Percentiles rank a stretch among this genome's conserved stretches.
phyloP scores from a whole-genome alignment of 257 asterid genomes.

The Nicotiana knightiana region DNA sequence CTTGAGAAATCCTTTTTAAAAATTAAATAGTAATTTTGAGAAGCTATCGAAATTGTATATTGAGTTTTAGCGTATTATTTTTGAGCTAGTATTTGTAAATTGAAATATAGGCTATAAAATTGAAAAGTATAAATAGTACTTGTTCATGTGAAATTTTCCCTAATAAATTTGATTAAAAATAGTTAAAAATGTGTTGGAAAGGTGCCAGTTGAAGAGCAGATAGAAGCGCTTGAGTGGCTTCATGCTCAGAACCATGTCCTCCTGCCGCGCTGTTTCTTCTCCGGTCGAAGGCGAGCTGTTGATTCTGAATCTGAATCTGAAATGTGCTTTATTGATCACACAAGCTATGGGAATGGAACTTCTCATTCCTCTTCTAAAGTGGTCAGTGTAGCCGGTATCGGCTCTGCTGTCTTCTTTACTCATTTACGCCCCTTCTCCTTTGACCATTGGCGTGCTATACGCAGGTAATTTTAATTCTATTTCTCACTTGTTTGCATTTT shows the following conservation, averaged over 20 bases:
- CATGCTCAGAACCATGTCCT: conserved; percentile 46
- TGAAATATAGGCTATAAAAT: too few relatives aligned
- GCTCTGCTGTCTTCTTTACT: conserved; percentile 87
- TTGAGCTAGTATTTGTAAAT: too few relatives aligned
- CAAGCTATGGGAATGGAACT: background rate
- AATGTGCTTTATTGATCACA: conserved; percentile 6
- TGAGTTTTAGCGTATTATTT: too few relatives aligned
- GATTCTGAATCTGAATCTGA: background rate
- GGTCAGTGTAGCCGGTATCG: conserved; percentile 83
- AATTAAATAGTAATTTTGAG: too few relatives aligned
- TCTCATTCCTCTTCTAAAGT: conserved; percentile 30
- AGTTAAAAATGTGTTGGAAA: conserved; percentile 1
- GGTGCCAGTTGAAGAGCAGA: conserved; percentile 75
- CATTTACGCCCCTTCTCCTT: conserved; percentile 59
- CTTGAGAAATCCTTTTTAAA: too few relatives aligned
- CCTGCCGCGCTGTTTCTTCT: conserved; percentile 87
- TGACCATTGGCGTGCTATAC: conserved; percentile 74
- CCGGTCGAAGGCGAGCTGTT: conserved; percentile 55
- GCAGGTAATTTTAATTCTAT: conserved; percentile 36
- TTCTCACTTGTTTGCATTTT: too few relatives aligned
- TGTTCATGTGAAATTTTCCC: too few relatives aligned
- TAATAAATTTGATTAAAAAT: too few relatives aligned
- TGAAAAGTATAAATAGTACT: too few relatives aligned
- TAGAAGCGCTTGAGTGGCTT: conserved; percentile 88
- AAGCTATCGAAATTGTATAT: too few relatives aligned